Percentiles rank a stretch among this genome's conserved stretches.
These are phyloP conservation scores for Schwanniomyces polymorphus DNA, from an alignment of 805 yeast genomes.

Conservation along the genomic window DNA sequence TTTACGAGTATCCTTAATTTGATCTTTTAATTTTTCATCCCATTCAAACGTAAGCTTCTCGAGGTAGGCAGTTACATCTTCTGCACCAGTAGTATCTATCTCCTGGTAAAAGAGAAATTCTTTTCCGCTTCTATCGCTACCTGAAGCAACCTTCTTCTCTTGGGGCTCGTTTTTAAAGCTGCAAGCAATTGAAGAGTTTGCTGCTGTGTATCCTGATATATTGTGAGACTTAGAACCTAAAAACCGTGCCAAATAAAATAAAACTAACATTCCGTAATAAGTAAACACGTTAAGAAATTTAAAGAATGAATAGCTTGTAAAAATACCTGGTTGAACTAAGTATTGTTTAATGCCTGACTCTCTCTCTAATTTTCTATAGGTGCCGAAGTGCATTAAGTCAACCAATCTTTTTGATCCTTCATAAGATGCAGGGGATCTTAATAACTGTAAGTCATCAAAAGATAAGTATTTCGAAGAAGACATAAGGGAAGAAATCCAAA, in stretches of 20 bases:
- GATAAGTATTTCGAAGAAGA: conserved; percentile 74
- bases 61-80: conserved; percentile 65
- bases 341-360: conserved; percentile 65
- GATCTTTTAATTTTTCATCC: conserved; percentile 74
- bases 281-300: conserved; percentile 76
- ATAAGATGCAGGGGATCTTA: conserved; percentile 66
- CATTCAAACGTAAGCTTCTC: conserved; percentile 60
- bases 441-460: conserved; percentile 70
- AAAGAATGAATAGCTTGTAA: conserved; percentile 78
- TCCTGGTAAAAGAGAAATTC: conserved; percentile 59
- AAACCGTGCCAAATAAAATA: conserved; percentile 81
- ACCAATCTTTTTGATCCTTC: conserved; percentile 90
- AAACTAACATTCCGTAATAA: conserved; percentile 78
- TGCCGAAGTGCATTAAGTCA: conserved; percentile 77
- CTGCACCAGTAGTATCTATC: conserved; percentile 63
- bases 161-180: conserved; percentile 55
- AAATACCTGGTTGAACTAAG: conserved; percentile 91
- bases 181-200: conserved; percentile 70
- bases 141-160: conserved; percentile 67
- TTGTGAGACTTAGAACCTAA: conserved; percentile 89
- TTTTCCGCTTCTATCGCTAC: conserved; percentile 60
- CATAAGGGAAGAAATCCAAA: conserved; percentile 88
- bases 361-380: conserved; percentile 50
- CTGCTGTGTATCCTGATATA: conserved; percentile 85
- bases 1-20: conserved; percentile 56